These are phyloP conservation scores for Xerocomellus intermedius DNA, from an alignment of 768 basidiomycete genomes.

Conservation along the genomic window DNA sequence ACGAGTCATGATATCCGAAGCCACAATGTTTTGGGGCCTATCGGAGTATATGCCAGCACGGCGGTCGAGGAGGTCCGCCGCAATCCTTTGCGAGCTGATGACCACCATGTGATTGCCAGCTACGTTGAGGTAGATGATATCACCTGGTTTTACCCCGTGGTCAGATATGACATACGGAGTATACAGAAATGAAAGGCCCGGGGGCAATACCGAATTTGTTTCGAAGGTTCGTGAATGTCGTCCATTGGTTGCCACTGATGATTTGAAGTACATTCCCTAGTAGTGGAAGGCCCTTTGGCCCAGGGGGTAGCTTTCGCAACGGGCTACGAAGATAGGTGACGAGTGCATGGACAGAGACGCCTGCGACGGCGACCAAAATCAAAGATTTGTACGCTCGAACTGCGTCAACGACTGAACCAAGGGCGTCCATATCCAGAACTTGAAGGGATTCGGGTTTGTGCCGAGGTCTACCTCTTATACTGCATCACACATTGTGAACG, in stretches of 20 bases:
- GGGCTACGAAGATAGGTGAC: slow-evolving; percentile 4
- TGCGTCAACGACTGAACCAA: neutral
- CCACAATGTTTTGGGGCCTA: slow-evolving; percentile 32
- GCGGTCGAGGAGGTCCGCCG: slow-evolving; percentile 39
- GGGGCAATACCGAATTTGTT: neutral
- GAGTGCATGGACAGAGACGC: neutral
- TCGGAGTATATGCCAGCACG: slow-evolving; percentile 34
- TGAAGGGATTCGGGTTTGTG: too few relatives aligned
- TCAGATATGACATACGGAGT: neutral
- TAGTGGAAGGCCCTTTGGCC: slow-evolving; percentile 3
- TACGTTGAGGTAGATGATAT: slow-evolving; percentile 7
- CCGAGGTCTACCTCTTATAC: neutral
- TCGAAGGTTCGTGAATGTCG: neutral
- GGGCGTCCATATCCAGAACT: neutral
- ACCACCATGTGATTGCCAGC: slow-evolving; percentile 27
- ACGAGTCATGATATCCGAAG: slow-evolving; percentile 31
- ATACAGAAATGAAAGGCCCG: neutral
- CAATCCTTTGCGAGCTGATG: slow-evolving; percentile 31
- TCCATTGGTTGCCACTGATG: neutral
- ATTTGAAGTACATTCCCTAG: slow-evolving; percentile 2
- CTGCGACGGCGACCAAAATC: neutral
- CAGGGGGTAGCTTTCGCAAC: slow-evolving; percentile 4
- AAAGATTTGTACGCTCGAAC: neutral
- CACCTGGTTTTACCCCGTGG: neutral
- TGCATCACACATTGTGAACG: too few relatives aligned